Conservation (phyloP, 2,329 filamentous ascomycete genomes). For the Pleomassaria siparia region DNA sequence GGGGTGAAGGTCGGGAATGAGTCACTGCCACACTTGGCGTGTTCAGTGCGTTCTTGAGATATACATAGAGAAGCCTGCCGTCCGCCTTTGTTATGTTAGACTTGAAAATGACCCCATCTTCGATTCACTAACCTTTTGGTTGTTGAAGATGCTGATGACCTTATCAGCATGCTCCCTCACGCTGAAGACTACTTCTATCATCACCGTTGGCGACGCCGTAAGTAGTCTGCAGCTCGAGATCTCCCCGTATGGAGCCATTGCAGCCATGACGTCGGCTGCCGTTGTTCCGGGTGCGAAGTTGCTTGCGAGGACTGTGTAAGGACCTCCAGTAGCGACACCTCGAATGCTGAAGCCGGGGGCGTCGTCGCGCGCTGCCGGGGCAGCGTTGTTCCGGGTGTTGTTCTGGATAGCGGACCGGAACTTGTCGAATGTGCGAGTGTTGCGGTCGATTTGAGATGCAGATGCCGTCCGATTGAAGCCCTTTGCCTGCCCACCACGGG, state of each 20-base stretch:
- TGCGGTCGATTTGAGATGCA: slow-evolving; percentile 45
- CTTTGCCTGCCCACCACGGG: slow-evolving; percentile 36
- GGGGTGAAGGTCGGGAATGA: slow-evolving; percentile 30
- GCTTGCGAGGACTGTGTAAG: slow-evolving; percentile 71
- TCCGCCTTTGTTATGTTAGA: slow-evolving; percentile 63
- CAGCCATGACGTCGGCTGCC: slow-evolving; percentile 78
- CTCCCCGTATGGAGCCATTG: slow-evolving; percentile 70
- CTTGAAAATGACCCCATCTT: slow-evolving; percentile 8
- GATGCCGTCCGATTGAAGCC: slow-evolving; percentile 41
- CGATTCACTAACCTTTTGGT: slow-evolving; percentile 64
- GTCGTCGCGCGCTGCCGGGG: slow-evolving; percentile 10
- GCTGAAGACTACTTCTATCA: slow-evolving; percentile 76
- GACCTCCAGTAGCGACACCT: slow-evolving; percentile 66
- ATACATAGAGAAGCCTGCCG: slow-evolving; percentile 72
- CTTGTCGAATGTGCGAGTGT: slow-evolving; percentile 44
- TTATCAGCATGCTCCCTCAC: slow-evolving; percentile 71
- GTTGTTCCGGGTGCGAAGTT: slow-evolving; percentile 84
- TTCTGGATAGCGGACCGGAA: slow-evolving; percentile 41
- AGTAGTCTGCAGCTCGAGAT: slow-evolving; percentile 68
- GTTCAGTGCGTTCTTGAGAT: slow-evolving; percentile 58
- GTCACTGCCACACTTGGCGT: slow-evolving; percentile 33
- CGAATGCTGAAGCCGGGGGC: slow-evolving; percentile 64
- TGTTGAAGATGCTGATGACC: slow-evolving; percentile 75
- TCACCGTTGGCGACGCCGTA: slow-evolving; percentile 68
- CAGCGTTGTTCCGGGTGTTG: slow-evolving; percentile 30